Evolutionary conservation across 805 yeast genomes (phyloP), one percentile per base, ranked within the genome.

Genomic region (Schwanniomyces polymorphus): DNA sequence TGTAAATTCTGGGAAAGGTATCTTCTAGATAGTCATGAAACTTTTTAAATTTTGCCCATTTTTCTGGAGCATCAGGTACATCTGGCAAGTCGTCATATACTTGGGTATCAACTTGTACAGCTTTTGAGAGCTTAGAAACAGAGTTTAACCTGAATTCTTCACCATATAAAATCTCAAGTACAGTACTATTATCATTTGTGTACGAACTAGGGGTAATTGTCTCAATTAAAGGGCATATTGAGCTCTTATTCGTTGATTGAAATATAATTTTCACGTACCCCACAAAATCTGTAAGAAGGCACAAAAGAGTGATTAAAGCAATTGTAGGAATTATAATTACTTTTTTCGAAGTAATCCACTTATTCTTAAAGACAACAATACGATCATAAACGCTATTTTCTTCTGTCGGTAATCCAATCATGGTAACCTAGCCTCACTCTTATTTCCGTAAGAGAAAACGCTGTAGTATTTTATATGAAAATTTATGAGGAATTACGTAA

Each of bases 61-160:
- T 8, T 14, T 73, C 74, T 4, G 80, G 79, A 31, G 76, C 81
- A 12, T 78, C 78, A 14, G 63, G 72, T 4, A 81, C 80, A 17
- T 74, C 75, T 8, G 75, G 73, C 42, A 59, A 68, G 45, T 64
- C 54, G 59, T 88, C 96, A 50, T 64, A 74, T 11, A 82, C 73
- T 49, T 79, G 83, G 1, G 95, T 86, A 37, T 84, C 83, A 49
- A 86, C 74, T 57, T 75, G 75, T 14, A 88, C 77, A 1, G 91
- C 87, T 5, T 79, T 81, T 7, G 79, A 64, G 46, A 82, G 69
- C 52, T 72, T 78, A 9, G 56, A 57, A 9, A 73, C 75, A 0
- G 83, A 74, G 6, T 54, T 46, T 31, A 59, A 42, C 48, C 64
- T 51, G 57, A 61, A 70, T 9, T 45, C 38, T 21, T 53, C 54